Evolutionary conservation across 2,329 filamentous ascomycete genomes (phyloP), one percentile per base, ranked within the genome.

Genomic region (Cryphonectria japonica): DNA sequence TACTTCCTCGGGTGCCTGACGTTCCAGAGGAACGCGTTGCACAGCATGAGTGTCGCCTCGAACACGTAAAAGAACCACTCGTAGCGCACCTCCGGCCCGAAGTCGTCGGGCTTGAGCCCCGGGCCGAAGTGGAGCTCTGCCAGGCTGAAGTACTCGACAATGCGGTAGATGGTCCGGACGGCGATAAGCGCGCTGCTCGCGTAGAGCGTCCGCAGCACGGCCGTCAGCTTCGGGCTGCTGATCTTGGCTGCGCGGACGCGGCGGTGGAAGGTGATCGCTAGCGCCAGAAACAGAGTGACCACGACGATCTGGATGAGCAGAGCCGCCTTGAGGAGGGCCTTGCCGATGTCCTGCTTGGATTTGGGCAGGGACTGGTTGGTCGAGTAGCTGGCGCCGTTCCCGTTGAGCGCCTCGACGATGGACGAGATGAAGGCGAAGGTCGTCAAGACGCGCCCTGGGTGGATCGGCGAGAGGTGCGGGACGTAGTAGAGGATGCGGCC

Each of bases 401-500:
- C 80, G 74, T 85, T 85, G n/a, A 87, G 77, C 0, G 77, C 71
- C 70, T 88, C 86, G 68, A 88, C 81, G 0, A 86, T 26, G 0
- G 72, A 75, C 70, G 84, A 83, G 2, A 88, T 75, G 2, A 77
- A 79, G 16, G 83, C 83, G 71, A 89, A 88, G 3, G 80, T 84
- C 3, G 78, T 76, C 16, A 86, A 75, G 37, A 87, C 83, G 26
- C 79, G 79, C 69, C 79, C 79, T 0, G 85, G 82, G 22, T 83
- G 81, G n/a, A 88, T 77, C 0, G 89, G 89, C 0, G 89, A 82
- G 68, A 85, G 82, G 76, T 89, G 87, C 0, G 89, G 89, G 1
- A 91, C 83, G 78, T 91, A 92, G 79, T 86, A 86, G 37, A 92
- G 82, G 14, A 89, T 82, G 2, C 89, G 85, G 3, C 86, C 86